Conservation (phyloP, 169 alveolate genomes). For the Eimeria sp. region DNA sequence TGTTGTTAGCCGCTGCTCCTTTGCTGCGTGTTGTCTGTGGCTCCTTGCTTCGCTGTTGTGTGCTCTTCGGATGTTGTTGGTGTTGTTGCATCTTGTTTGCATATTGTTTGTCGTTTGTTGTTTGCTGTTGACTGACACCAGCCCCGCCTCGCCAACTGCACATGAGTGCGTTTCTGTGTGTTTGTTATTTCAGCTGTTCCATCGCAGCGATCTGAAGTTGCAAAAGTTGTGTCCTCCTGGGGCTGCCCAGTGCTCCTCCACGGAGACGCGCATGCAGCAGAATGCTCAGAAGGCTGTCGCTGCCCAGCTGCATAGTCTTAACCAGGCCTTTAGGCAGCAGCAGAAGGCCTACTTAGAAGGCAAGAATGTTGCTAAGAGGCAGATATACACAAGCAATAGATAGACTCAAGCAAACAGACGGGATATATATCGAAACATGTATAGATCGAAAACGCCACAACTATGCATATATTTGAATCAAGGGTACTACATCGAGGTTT, state of each 20-base stretch:
- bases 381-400: not conserved
- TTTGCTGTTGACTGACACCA: too few relatives aligned
- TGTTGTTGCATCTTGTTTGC: conserved; percentile 50
- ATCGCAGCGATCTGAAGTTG: conserved; percentile 49
- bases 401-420: not conserved
- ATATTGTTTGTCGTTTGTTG: conserved; percentile 49
- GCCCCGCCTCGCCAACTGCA: too few relatives aligned
- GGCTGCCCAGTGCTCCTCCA: conserved; percentile 2
- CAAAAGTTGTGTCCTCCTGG: conserved; percentile 50
- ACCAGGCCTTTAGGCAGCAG: conserved; percentile 74
- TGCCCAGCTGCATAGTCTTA: conserved; percentile 80
- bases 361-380: not conserved
- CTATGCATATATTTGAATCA: too few relatives aligned
- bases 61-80: too few relatives aligned
- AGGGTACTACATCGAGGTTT: too few relatives aligned
- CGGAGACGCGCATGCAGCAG: conserved; percentile 52
- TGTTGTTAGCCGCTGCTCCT: too few relatives aligned
- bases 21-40: too few relatives aligned
- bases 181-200: conserved; percentile 40
- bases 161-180: not conserved
- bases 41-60: too few relatives aligned
- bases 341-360: conserved; percentile 83
- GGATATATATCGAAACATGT: not conserved
- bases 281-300: conserved; percentile 83
- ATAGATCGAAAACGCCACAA: too few relatives aligned